Base-by-base conservation (phyloP, 768 basidiomycete genomes). In the Phlebiopsis gigantea region DNA sequence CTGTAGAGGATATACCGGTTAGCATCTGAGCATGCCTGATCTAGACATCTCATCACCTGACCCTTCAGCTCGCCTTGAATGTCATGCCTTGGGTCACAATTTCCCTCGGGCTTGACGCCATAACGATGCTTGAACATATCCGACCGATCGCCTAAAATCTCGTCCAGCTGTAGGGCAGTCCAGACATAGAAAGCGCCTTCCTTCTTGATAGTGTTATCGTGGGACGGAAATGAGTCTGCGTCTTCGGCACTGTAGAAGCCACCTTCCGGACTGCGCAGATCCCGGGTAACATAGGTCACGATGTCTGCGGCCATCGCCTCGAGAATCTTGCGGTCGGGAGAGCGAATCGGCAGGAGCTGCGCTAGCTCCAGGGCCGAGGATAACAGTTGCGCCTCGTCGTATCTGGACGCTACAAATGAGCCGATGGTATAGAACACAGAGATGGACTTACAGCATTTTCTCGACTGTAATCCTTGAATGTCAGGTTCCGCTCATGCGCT, bases 121-220 rank as follows among this genome's bases (percentile, higher is more conserved):
- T 70, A 74, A 57, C 71, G 68, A 26, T 58, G 60, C n/a, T 58
- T 63, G 55, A 73, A 66, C 12, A 73, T 24, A 5, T 65, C 63
- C 1, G 69, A 62, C 22, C 69, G 64, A 1, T 64, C 65, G 0
- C 65, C 67, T 0, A 75, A 57, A 7, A 73, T 54, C 15, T 65
- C 58, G 24, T 72, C 71, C 45, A 76, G 63, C 51, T 73, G 65
- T 14, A 53, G 19, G 17, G 64, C 62, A 4, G 63, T 69, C 74
- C 75, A 76, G 8, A 71, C 69, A 26, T 74, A 74, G 64, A 73
- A 75, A 15, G 72, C 74, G 24, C 73, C 73, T 59, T 74, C 73
- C 65, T 65, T 62, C 58, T 63, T 62, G 39, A 65, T 51, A 39
- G 57, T 59, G 65, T 67, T 57, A 56, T 70, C 60, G 53, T 50